phyloP scores from a whole-genome alignment of 495 filamentous ascomycete genomes.

The Penicillium fimorum region DNA sequence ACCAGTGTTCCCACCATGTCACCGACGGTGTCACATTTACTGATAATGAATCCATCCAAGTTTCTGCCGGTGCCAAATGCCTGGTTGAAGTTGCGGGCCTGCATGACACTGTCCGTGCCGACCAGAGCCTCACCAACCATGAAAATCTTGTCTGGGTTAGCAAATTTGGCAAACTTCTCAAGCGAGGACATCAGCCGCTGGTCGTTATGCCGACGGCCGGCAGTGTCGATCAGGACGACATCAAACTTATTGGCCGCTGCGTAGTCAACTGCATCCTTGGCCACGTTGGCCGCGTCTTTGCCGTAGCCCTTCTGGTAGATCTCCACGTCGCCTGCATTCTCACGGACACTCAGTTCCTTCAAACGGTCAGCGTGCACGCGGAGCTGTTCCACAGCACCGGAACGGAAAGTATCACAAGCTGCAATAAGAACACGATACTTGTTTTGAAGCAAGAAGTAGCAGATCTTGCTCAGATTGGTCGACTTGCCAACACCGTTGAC shows the following conservation, averaged over 20 bases:
- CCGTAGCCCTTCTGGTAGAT: conserved; percentile 97
- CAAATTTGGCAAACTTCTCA: conserved; percentile 96
- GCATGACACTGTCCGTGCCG: conserved; percentile 88
- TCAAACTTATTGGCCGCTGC: conserved; percentile 74
- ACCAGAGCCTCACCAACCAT: conserved; percentile 99
- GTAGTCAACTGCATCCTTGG: conserved; percentile 84
- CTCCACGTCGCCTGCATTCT: conserved; percentile 75
- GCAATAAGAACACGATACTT: conserved; percentile 93
- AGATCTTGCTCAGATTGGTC: conserved; percentile 94
- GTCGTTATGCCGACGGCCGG: conserved; percentile 93
- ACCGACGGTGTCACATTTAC: conserved; percentile 96
- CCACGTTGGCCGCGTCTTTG: conserved; percentile 93
- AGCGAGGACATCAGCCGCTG: conserved; percentile 89
- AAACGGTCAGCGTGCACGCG: conserved; percentile 91
- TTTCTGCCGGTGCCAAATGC: conserved; percentile 79
- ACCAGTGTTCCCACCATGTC: conserved; percentile 98
- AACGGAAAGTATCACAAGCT: conserved; percentile 96
- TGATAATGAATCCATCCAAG: conserved; percentile 95
- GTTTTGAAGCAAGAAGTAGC: conserved; percentile 95
- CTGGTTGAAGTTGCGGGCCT: conserved; percentile 92
- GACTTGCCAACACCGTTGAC: conserved; percentile 98
- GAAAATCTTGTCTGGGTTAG: conserved; percentile 93
- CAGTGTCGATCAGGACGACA: conserved; percentile 95
- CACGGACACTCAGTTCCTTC: conserved; percentile 76
- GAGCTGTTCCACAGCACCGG: conserved; percentile 93